Evolutionary conservation across 164 flowering plant species (phyloP).

Genomic region (Nymphaea thermarum): DNA sequence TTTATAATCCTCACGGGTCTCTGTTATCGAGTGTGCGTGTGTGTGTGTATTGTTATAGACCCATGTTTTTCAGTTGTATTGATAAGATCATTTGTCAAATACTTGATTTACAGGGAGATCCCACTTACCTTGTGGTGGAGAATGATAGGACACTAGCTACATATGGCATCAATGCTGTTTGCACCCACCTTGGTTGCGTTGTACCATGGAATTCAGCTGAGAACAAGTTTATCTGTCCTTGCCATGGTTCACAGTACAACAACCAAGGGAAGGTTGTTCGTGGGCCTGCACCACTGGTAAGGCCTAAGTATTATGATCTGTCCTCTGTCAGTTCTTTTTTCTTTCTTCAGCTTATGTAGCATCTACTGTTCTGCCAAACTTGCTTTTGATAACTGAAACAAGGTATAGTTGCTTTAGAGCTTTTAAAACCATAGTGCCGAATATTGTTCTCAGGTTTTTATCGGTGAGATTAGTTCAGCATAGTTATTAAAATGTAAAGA

Average conservation of each 20-base stretch:
- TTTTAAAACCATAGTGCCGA: no score
- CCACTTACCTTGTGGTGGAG: constrained; percentile 91
- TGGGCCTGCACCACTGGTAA: constrained; percentile 96
- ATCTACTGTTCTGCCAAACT: background rate
- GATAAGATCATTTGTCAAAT: no score
- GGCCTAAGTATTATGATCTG: constrained; percentile 3
- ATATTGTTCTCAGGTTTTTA: no score
- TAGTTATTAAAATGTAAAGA: no score
- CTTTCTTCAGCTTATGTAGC: background rate
- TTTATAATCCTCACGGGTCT: no score
- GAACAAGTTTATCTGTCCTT: constrained; percentile 86
- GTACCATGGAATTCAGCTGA: constrained; percentile 77
- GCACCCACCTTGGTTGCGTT: constrained; percentile 95
- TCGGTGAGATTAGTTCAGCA: no score
- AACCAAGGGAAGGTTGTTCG: constrained; percentile 80
- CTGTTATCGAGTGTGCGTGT: no score
- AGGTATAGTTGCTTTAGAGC: no score
- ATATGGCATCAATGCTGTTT: constrained; percentile 85
- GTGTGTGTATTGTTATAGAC: no score
- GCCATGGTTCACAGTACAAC: constrained; percentile 96
- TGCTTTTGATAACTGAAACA: background rate
- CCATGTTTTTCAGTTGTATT: no score
- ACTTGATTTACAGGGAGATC: constrained; percentile 59
- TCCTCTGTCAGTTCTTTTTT: background rate
- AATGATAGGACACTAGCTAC: constrained; percentile 71